A percentile compares a stretch with the other conserved stretches of the same genome.
phyloP scores from a whole-genome alignment of 495 filamentous ascomycete genomes.

The Lasiosphaeris hirsuta region DNA sequence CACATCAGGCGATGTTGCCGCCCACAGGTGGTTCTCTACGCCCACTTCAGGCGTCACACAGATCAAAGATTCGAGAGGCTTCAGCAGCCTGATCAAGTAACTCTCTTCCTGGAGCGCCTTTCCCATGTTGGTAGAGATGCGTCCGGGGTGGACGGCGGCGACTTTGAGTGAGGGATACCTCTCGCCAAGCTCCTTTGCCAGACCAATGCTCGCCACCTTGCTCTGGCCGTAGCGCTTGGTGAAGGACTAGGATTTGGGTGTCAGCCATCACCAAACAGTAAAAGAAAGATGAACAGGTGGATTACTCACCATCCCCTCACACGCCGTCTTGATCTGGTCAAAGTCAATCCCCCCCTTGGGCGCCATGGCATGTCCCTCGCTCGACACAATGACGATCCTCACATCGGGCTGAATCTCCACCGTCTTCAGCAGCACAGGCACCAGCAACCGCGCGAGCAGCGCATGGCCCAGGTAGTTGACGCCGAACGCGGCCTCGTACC shows the following conservation, averaged over 20 bases:
- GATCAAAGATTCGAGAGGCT: neutral
- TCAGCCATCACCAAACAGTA: neutral
- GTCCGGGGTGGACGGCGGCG: conserved; percentile 61
- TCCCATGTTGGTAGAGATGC: conserved; percentile 53
- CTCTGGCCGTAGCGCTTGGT: conserved; percentile 55
- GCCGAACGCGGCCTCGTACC: conserved; percentile 66
- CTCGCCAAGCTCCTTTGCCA: conserved; percentile 54
- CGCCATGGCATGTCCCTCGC: conserved; percentile 33
- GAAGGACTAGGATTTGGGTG: too few relatives aligned
- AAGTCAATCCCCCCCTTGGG: conserved; percentile 38
- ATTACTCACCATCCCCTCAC: neutral
- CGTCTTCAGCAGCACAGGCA: conserved; percentile 56
- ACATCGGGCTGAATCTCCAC: conserved; percentile 38
- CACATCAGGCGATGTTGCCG: conserved; percentile 43
- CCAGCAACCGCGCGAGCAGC: conserved; percentile 59
- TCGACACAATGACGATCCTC: conserved; percentile 41
- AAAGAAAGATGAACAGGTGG: neutral
- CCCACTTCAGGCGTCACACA: conserved; percentile 37
- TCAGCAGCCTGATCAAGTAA: neutral
- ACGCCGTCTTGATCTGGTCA: conserved; percentile 32
- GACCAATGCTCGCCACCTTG: conserved; percentile 72
- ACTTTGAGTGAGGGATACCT: conserved; percentile 54
- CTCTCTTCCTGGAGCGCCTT: neutral
- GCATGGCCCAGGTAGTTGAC: conserved; percentile 69
- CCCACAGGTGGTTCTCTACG: conserved; percentile 61